Percentiles rank a stretch among this genome's conserved stretches.
Evolutionary conservation across 1,139 yeast species (phyloP).

Genomic region (Zygoascus sp.): DNA sequence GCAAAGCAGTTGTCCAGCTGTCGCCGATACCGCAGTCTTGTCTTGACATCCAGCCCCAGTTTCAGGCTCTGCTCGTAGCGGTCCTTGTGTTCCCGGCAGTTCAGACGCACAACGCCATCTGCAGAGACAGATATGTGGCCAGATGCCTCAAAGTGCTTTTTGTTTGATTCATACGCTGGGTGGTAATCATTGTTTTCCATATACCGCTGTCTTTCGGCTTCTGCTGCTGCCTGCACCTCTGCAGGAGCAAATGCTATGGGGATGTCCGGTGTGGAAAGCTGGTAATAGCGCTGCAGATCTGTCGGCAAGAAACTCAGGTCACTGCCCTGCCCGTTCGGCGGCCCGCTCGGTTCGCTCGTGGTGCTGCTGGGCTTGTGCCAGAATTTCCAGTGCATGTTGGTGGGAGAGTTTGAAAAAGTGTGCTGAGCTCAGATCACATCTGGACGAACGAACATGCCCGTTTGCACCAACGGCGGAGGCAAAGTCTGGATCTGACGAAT

Average conservation of each 20-base stretch:
- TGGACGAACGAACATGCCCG: too few species aligned
- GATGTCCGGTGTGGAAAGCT: constrained; percentile 22
- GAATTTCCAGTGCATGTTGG: constrained; percentile 5
- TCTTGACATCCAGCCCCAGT: constrained; percentile 8
- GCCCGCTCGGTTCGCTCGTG: not conserved
- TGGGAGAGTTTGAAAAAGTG: not conserved
- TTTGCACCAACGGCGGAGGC: too few species aligned
- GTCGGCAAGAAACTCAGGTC: constrained; percentile 20
- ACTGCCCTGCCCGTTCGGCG: not conserved
- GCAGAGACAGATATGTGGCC: constrained; percentile 4
- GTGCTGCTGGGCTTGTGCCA: not conserved
- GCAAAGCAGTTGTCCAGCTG: constrained; percentile 30
- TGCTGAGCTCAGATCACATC: too few species aligned
- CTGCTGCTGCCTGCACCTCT: constrained; percentile 10
- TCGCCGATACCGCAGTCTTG: constrained; percentile 10
- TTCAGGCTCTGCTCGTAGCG: constrained; percentile 13
- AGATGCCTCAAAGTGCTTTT: not conserved
- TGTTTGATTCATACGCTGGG: constrained; percentile 7
- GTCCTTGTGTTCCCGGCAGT: constrained; percentile 12
- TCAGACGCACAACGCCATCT: constrained; percentile 10
- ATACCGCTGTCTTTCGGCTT: constrained; percentile 4
- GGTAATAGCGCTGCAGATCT: constrained; percentile 21
- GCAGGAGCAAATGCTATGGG: constrained; percentile 23
- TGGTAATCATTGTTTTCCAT: constrained; percentile 2
- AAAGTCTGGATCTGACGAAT: too few species aligned